Evolutionary conservation across 1,139 yeast genomes (phyloP).

Genomic region (Candida sp.): DNA sequence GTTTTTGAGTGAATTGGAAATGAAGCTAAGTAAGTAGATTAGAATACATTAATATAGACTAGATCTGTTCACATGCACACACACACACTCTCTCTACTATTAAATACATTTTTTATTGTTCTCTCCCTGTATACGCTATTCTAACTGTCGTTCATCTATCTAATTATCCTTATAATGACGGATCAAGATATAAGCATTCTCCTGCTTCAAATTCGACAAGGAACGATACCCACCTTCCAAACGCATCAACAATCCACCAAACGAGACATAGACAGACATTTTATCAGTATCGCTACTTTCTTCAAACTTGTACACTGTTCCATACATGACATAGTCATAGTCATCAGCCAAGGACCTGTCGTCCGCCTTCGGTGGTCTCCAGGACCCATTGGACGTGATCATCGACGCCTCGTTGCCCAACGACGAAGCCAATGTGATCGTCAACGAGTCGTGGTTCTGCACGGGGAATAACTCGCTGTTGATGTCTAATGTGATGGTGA

Average conservation of each 20-base stretch:
- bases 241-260: slow-evolving; percentile 94
- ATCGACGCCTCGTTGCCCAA: slow-evolving; percentile 63
- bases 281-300: slow-evolving; percentile 76
- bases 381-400: slow-evolving; percentile 69
- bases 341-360: slow-evolving; percentile 93
- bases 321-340: slow-evolving; percentile 98
- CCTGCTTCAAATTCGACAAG: slow-evolving; percentile 89
- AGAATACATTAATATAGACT: neutral
- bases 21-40: neutral
- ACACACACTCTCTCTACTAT: no score
- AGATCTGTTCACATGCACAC: neutral
- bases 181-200: slow-evolving; percentile 87
- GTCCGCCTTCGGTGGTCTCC: slow-evolving; percentile 92
- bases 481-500: slow-evolving; percentile 87
- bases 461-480: slow-evolving; percentile 95
- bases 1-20: slow-evolving; percentile 4
- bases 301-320: slow-evolving; percentile 96
- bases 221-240: slow-evolving; percentile 96
- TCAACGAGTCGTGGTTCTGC: slow-evolving; percentile 73
- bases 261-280: slow-evolving; percentile 90
- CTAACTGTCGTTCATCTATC: neutral
- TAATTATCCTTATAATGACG: slow-evolving; percentile 65
- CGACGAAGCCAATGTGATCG: slow-evolving; percentile 87
- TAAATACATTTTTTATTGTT: neutral
- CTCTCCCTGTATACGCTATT: no score